phyloP scores from a whole-genome alignment of 2,329 filamentous ascomycete species.

The Pseudogymnoascus sp. region DNA sequence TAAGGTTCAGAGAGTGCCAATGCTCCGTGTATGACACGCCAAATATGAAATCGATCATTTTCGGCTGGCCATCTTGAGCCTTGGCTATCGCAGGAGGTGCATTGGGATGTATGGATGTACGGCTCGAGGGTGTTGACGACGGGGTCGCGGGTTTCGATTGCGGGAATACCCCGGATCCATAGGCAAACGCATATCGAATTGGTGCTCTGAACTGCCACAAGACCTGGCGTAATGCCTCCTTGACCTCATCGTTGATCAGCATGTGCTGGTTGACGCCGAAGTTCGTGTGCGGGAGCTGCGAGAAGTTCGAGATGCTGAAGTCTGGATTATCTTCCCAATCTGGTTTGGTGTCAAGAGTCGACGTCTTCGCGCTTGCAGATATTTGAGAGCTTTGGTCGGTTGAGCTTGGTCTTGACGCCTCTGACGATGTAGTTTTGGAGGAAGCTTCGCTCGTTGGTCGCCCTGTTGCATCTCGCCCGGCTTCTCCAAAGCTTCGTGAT shows the following conservation, averaged over 20 bases:
- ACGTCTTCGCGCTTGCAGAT: not conserved
- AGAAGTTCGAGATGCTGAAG: constrained; percentile 63
- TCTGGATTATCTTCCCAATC: constrained; percentile 69
- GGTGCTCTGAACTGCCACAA: constrained; percentile 87
- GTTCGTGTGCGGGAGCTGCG: constrained; percentile 64
- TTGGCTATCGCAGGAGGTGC: constrained; percentile 73
- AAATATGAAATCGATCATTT: constrained; percentile 99
- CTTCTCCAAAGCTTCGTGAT: not conserved
- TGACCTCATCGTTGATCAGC: constrained; percentile 90
- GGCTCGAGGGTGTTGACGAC: constrained; percentile 43
- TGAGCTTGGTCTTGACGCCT: not conserved
- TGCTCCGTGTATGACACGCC: constrained; percentile 91
- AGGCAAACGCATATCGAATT: constrained; percentile 93
- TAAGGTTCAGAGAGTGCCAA: constrained; percentile 90
- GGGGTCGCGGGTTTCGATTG: constrained; percentile 48
- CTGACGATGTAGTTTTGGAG: not conserved
- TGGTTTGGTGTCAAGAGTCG: not conserved
- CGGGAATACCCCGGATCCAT: constrained; percentile 92
- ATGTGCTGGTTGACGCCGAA: constrained; percentile 97
- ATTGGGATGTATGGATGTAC: constrained; percentile 64
- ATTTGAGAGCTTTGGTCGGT: not conserved
- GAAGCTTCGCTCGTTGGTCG: not conserved
- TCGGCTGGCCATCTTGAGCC: constrained; percentile 78
- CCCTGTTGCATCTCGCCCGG: not conserved
- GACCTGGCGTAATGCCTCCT: constrained; percentile 77